phyloP scores from a whole-genome alignment of 768 basidiomycete species.

The Tulasnella sp. region DNA sequence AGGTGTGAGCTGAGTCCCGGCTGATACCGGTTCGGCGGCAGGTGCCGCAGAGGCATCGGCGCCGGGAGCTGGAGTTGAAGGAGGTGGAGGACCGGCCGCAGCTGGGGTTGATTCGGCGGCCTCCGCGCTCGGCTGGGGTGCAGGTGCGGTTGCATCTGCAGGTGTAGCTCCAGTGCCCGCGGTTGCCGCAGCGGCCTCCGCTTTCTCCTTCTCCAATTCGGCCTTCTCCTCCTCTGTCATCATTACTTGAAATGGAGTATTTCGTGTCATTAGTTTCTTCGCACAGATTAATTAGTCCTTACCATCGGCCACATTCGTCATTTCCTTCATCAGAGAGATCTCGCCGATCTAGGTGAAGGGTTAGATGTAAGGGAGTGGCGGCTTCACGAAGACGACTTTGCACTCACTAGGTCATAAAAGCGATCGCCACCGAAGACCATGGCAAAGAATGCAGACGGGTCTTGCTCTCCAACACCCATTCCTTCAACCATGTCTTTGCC shows the following conservation, averaged over 20 bases:
- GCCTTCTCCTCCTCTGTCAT: constrained; percentile 91
- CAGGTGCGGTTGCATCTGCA: constrained; percentile 25
- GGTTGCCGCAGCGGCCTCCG: constrained; percentile 38
- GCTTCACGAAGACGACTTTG: background rate
- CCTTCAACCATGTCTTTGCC: constrained; percentile 89
- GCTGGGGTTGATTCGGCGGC: constrained; percentile 31
- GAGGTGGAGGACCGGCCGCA: constrained; percentile 30
- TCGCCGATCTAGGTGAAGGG: constrained; percentile 74
- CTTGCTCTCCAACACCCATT: constrained; percentile 73
- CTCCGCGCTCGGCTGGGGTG: constrained; percentile 34
- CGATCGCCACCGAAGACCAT: constrained; percentile 94
- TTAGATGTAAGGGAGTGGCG: constrained; percentile 18
- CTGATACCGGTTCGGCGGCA: constrained; percentile 32
- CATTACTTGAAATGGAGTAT: constrained; percentile 48
- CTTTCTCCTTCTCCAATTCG: constrained; percentile 67
- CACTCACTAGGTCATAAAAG: constrained; percentile 80
- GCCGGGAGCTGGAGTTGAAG: constrained; percentile 33
- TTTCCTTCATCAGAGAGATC: constrained; percentile 91
- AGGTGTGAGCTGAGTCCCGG: constrained; percentile 31
- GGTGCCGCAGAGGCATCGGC: constrained; percentile 14
- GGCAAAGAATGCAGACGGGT: constrained; percentile 92
- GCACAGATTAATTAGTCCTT: background rate
- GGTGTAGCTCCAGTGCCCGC: constrained; percentile 30
- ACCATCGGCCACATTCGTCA: constrained; percentile 69
- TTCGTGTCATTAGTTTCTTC: background rate